Conservation (phyloP, 2,329 filamentous ascomycete genomes). For the Neofusicoccum sp. region DNA sequence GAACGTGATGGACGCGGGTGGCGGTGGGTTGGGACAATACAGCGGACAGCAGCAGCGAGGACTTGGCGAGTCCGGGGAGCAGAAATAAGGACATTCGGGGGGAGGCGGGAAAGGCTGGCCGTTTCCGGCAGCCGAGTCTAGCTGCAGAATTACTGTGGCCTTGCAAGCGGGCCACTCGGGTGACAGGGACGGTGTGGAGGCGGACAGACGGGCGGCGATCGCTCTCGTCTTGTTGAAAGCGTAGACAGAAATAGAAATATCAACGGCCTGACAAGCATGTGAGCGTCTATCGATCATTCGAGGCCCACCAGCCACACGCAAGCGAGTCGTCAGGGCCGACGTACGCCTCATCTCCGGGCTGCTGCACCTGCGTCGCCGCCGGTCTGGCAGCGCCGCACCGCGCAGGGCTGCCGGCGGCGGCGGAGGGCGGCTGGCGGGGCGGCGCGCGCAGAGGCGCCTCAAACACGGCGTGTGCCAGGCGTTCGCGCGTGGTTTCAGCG, state of each 20-base stretch:
- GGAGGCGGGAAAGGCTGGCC: not conserved
- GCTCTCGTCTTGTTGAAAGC: too few species aligned
- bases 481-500: not conserved
- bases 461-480: constrained; percentile 6
- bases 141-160: too few species aligned
- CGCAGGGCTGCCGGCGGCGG: too few species aligned
- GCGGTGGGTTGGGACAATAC: not conserved
- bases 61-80: not conserved
- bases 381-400: too few species aligned
- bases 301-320: constrained; percentile 15
- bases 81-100: not conserved
- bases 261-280: not conserved
- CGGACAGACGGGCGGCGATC: too few species aligned
- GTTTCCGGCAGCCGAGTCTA: too few species aligned
- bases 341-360: constrained; percentile 10
- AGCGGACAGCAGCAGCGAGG: not conserved
- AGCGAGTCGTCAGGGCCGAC: constrained; percentile 9
- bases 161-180: not conserved
- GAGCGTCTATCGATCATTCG: not conserved
- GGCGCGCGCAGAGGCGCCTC: not conserved
- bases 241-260: not conserved
- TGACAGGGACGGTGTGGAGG: too few species aligned
- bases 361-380: not conserved
- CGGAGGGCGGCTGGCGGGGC: not conserved
- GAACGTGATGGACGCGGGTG: not conserved